phyloP scores from a whole-genome alignment of 2,329 filamentous ascomycete genomes.

The Niveomyces coronatus region DNA sequence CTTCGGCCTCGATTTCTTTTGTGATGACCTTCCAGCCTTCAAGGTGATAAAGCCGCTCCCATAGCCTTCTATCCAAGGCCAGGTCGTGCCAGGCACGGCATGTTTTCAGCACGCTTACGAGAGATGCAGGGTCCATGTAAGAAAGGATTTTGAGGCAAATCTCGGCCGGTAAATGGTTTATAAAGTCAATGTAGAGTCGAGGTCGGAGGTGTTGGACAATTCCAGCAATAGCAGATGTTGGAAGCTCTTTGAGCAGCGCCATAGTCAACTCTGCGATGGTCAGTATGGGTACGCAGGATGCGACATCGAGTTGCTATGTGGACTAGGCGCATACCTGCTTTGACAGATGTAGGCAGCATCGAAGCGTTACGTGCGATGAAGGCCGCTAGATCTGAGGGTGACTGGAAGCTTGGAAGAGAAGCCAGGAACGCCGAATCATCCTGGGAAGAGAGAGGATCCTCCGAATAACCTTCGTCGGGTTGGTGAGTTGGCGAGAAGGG shows the following conservation, averaged over 20 bases:
- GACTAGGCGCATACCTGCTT: slow-evolving; percentile 32
- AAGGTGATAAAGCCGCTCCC: slow-evolving; percentile 70
- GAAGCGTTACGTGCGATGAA: slow-evolving; percentile 42
- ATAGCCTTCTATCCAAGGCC: slow-evolving; percentile 73
- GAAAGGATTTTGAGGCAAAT: slow-evolving; percentile 84
- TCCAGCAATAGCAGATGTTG: slow-evolving; percentile 67
- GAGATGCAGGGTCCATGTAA: slow-evolving; percentile 70
- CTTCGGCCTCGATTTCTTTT: slow-evolving; percentile 55
- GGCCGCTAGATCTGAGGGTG: slow-evolving; percentile 34
- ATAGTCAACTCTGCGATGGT: slow-evolving; percentile 61
- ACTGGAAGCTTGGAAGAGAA: slow-evolving; percentile 25
- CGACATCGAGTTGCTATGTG: not conserved
- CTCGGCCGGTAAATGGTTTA: slow-evolving; percentile 75
- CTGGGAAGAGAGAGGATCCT: slow-evolving; percentile 51
- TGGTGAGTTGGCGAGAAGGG: slow-evolving; percentile 42
- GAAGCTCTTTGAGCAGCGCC: slow-evolving; percentile 64
- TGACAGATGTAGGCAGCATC: slow-evolving; percentile 36
- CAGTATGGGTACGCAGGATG: not conserved
- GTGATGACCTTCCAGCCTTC: slow-evolving; percentile 77
- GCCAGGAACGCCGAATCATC: slow-evolving; percentile 22
- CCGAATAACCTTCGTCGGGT: slow-evolving; percentile 81
- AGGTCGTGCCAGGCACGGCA: slow-evolving; percentile 75
- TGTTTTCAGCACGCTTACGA: slow-evolving; percentile 68
- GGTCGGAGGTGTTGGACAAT: slow-evolving; percentile 75
- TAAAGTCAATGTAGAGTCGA: slow-evolving; percentile 85